Evolutionary conservation across 2,329 filamentous ascomycete species (phyloP), one percentile per base, ranked within the genome.

Genomic region (Stachybotrys echinatus): DNA sequence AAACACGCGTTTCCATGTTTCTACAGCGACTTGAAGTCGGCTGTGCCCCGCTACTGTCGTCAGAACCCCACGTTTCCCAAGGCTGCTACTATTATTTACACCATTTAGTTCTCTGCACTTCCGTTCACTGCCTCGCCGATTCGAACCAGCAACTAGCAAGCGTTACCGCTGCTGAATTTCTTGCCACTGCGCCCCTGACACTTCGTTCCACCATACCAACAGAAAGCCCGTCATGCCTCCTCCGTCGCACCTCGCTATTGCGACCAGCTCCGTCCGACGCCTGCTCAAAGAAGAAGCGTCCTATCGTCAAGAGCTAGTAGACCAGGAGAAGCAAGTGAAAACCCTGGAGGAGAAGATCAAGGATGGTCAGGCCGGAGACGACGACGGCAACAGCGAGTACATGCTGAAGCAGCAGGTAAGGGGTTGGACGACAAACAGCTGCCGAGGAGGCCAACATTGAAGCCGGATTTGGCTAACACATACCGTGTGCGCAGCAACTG

Each of bases 251-350:
- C 83, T 96, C 66, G 71, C 82, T 61, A 94, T 96, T 64, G 84
- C 87, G 42, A 94, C 89, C 21, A 82, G 85, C 54, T 84, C 89
- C 19, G 83, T 97, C 58, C 77, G 81, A 60, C 89, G 94, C 52
- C 81, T 97, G 45, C 82, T 96, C 57, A 96, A 95, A 70, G 94
- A 99, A 70, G 89, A 96, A 69, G 76, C 80, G 38, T 92, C 86
- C 61, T 97, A 99, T 73, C 87, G 92, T 75, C 87, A 87, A 65
- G 94, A 99, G 69, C 79, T 92, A 19, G 74, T 80, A 55, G 76
- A 85, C 56, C 92, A 97, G 66, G 78, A 88, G 59, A 78, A 80
- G 53, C 82, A 87, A 50, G 80, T 95, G 55, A 73, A 80, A 66
- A 82, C 84, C 65, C 77, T 95, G 18, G 77, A 85, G 65, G 74